Base-by-base conservation (phyloP, 2,329 filamentous ascomycete species). In the Diaporthe nobilis region DNA sequence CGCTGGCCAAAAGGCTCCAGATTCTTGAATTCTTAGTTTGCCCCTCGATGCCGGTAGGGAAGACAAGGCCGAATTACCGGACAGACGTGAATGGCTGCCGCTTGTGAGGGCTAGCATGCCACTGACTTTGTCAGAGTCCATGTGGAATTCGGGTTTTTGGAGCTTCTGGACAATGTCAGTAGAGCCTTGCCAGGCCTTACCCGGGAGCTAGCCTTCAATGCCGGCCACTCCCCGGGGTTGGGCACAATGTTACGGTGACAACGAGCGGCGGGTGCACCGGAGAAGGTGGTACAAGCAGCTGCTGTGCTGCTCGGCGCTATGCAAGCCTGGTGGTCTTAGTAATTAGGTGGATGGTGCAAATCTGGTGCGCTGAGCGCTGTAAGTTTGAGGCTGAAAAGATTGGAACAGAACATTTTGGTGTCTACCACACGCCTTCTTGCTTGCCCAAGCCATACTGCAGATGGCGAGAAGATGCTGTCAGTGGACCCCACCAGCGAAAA, bases 191-290 rank as follows among this genome's bases (percentile, higher is more conserved):
- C 49, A 55, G 49, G 34, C 65, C 65, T 28, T 28, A 34, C 58
- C 71, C 58, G 58, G 47, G 71, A 55, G 34, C 71, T 65, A 73
- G 47, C 34, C 55, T 49, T 37, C 44, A 58, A 49, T 72, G 70
- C 55, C 55, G 70, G 31, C n/a, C 31, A 39, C 42, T 51, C 55
- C 57, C 70, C 55, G 39, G 55, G 39, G 44, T 72, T 72, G 55
- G 70, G 22, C 70, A 39, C 28, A 51, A 37, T 61, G 22, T 12
- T 61, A 49, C 31, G 55, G 55, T 72, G 42, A 72, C 55, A 72
- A 39, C n/a, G 42, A 57, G 39, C 15, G 22, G 42, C 55, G 55
- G 57, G 28, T 49, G 55, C 49, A 28, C 55, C 57, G 70, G 49
- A 60, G 47, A 34, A 39, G 49, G 65, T 70, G 49, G 65, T 17